These are phyloP conservation scores for Lasiosphaeria miniovina DNA, from an alignment of 495 filamentous ascomycete species.

Conservation along the genomic window DNA sequence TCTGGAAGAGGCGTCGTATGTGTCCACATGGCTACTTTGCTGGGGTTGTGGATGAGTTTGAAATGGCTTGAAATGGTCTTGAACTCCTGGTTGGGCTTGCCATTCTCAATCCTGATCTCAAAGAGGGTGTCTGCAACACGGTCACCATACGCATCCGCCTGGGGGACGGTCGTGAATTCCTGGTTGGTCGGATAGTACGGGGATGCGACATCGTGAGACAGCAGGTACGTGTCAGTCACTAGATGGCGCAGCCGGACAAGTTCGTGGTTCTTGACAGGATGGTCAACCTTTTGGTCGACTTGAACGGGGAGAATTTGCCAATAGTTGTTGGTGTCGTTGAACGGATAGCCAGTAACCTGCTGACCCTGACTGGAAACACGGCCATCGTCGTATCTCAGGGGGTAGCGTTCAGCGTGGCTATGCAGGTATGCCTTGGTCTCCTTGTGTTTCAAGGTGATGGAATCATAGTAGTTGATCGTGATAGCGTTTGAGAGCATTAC, in stretches of 20 bases:
- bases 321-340: slow-evolving; percentile 98
- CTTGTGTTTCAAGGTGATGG: slow-evolving; percentile 86
- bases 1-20: slow-evolving; percentile 90
- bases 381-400: slow-evolving; percentile 93
- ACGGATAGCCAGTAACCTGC: slow-evolving; percentile 96
- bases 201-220: slow-evolving; percentile 98
- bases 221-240: slow-evolving; percentile 78
- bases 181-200: slow-evolving; percentile 97
- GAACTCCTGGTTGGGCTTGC: slow-evolving; percentile 79
- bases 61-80: slow-evolving; percentile 86
- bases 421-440: slow-evolving; percentile 95
- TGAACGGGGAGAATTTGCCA: slow-evolving; percentile 83
- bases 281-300: slow-evolving; percentile 52
- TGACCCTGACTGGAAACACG: slow-evolving; percentile 96
- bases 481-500: slow-evolving; percentile 82
- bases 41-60: slow-evolving; percentile 90
- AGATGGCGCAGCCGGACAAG: slow-evolving; percentile 84
- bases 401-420: slow-evolving; percentile 86
- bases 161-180: slow-evolving; percentile 84
- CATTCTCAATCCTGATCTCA: slow-evolving; percentile 85
- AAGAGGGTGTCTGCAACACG: slow-evolving; percentile 90
- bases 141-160: slow-evolving; percentile 70
- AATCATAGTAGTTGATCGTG: slow-evolving; percentile 85
- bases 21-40: slow-evolving; percentile 98
- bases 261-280: slow-evolving; percentile 78